These are phyloP conservation scores for Thalassiosira livingstoniorum DNA, from an alignment of 352 stramenopile genomes.

Conservation along the genomic window DNA sequence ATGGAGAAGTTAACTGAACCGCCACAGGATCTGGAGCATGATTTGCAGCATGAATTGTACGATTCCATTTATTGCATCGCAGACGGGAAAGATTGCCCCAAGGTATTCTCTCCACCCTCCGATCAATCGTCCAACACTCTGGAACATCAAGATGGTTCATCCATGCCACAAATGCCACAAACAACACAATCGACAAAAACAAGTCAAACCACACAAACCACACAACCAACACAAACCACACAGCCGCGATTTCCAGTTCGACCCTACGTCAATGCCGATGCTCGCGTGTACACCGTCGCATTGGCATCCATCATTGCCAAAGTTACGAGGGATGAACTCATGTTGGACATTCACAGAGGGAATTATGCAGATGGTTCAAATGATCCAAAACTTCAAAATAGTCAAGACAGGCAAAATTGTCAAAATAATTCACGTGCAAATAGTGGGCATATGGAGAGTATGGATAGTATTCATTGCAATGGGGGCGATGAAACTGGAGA, in stretches of 20 bases:
- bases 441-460: no score
- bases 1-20: no score
- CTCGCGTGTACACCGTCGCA: slow-evolving; percentile 92
- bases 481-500: no score
- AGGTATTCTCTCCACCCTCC: slow-evolving; percentile 41
- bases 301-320: slow-evolving; percentile 94
- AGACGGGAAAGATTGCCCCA: slow-evolving; percentile 74
- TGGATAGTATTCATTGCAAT: no score
- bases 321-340: slow-evolving; percentile 88
- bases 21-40: no score
- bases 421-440: no score
- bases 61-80: slow-evolving; percentile 76
- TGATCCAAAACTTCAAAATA: no score
- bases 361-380: no score
- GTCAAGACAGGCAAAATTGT: no score
- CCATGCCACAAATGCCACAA: background rate
- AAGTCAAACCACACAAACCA: background rate
- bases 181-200: slow-evolving; percentile 2
- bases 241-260: slow-evolving; percentile 86
- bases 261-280: slow-evolving; percentile 92
- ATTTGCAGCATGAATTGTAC: slow-evolving; percentile 40
- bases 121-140: no score
- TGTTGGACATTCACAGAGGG: no score
- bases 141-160: slow-evolving; percentile 3
- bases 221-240: background rate